Evolutionary conservation across 2,329 filamentous ascomycete genomes (phyloP), one percentile per base, ranked within the genome.

Genomic region (Fusarium devonianum): DNA sequence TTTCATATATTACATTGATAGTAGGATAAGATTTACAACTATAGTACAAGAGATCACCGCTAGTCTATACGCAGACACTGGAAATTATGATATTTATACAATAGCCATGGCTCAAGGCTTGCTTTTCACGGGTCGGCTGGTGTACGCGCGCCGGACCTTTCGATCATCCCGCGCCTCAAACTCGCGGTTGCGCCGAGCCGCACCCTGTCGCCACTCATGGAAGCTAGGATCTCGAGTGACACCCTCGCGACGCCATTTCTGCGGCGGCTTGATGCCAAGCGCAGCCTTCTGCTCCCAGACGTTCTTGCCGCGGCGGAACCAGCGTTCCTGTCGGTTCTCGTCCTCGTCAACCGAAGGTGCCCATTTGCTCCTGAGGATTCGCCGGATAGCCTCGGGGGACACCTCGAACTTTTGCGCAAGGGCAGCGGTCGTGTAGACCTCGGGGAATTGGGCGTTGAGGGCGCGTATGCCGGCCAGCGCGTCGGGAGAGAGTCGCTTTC

Each of bases 401-500:
- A 97, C 79, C 69, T 92, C 80, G 72, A 97, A 99, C 62, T 91
- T 84, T 1, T 85, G 67, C 1, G 93, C 84, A 11, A 97, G 83
- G 23, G 84, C 80, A 12, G 80, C 72, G 1, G 89, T 95, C 4
- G 87, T 89, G 74, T 92, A 97, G 48, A 81, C 79, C 3, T 88
- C 80, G 0, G 93, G 91, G 56, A 91, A 87, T 62, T 91, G 86
- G 18, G 81, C 76, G 70, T 97, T 85, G 23, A 99, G 78, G 14
- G 89, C 87, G 30, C 92, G 86, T 62, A 99, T 96, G 30, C 92
- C 92, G n/a, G 89, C 87, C 22, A 97, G 78, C 1, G 92, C 91
- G 71, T 97, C 93, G 0, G 94, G 94, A 1, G 94, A 97, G 8
- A 99, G 80, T 49, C 87, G 87, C 72, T 96, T 97, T 37, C 83